Evolutionary conservation across 352 stramenopile genomes (phyloP), one percentile per base, ranked within the genome.

Genomic region (Thraustochytrium sp.): DNA sequence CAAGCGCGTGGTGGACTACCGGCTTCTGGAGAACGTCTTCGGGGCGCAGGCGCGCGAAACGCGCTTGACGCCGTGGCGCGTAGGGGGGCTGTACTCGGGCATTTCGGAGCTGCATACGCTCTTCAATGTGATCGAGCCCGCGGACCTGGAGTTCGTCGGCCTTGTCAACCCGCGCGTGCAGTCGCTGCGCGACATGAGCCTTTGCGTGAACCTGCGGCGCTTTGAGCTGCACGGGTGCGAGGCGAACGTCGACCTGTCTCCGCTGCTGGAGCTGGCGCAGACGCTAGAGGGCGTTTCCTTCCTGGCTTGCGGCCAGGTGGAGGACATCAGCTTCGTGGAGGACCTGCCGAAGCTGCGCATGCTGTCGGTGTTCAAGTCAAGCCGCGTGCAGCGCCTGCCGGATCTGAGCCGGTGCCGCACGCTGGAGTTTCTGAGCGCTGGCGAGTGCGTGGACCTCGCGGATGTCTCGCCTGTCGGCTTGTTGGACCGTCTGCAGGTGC

Each of bases 191-290:
- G 44, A 44, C 11, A 18, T 80, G 31, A 31, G 48, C 42, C 21
- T 34, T 16, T 80, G 68, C 49, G 42, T 31, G 34, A 65, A 23
- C 9, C 68, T 80, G 13, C 29, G 26, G 68, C 68, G 68, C 48
- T 80, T 80, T 31, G 68, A 80, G 51, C 51, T 80, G 8, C 68
- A 80, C 68, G 44, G 68, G 5, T 80, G 68, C 51, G 44, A 75
- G 29, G 38, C 31, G 1, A 34, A 11, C 23, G 8, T 80, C 21
- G 26, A 31, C 38, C 53, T 80, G 3, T 18, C 34, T 29, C 68
- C 68, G 37, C 68, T 80, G n/a, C 34, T 80, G 13, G 8, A 9
- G 9, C 26, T 80, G 0, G 26, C 31, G 11, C 3, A 21, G 9
- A 65, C 68, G 51, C 68, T 80, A 16, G 0, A 21, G 53, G 68